phyloP scores from a whole-genome alignment of 75 land plant species.

The Cryptomeria japonica region DNA sequence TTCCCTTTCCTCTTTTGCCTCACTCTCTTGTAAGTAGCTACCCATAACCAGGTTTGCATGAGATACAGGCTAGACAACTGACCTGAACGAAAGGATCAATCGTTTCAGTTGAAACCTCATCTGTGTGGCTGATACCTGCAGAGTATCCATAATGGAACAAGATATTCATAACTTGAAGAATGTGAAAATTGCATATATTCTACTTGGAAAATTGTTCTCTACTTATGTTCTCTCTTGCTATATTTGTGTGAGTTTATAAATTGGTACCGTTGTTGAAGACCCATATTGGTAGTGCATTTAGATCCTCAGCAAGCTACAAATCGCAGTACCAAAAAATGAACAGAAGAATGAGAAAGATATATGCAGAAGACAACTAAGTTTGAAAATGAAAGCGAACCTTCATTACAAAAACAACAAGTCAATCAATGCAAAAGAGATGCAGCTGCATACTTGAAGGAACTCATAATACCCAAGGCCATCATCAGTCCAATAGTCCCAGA shows the following conservation, averaged over 20 bases:
- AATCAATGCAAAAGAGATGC: not conserved
- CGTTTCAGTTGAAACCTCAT: slow-evolving; percentile 60
- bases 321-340: not conserved
- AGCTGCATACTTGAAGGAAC: slow-evolving; percentile 70
- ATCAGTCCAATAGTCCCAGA: slow-evolving; percentile 99
- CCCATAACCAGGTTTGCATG: not conserved
- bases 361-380: not conserved
- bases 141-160: not conserved
- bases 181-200: not conserved
- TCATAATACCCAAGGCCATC: slow-evolving; percentile 96
- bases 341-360: not conserved
- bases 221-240: not conserved
- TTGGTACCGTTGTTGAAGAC: slow-evolving; percentile 86
- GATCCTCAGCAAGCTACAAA: slow-evolving; percentile 86
- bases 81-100: slow-evolving; percentile 83
- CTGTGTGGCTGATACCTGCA: slow-evolving; percentile 81
- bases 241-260: not conserved
- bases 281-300: slow-evolving; percentile 83
- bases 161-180: slow-evolving; percentile 2
- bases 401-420: not conserved
- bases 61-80: slow-evolving; percentile 6
- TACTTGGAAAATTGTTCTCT: not conserved
- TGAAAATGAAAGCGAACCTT: not conserved
- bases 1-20: not conserved
- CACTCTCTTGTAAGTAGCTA: not conserved